Percentiles rank a stretch among this genome's conserved stretches.
Evolutionary conservation across 805 yeast genomes (phyloP).

Genomic region (Naumovozyma dairenensis): DNA sequence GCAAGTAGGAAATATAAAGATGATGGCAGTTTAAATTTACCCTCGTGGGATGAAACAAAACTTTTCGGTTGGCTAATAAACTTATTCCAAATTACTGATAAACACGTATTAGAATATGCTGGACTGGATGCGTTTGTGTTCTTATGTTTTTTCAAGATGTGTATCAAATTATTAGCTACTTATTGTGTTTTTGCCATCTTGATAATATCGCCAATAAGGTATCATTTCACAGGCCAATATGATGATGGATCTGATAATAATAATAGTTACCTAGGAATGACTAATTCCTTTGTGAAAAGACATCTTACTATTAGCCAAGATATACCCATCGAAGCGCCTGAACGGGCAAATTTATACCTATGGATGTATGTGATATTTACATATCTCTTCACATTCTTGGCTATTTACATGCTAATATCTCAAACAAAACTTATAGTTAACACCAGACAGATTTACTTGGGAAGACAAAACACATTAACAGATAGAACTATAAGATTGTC

Average conservation of each 20-base stretch:
- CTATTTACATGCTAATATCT: slow-evolving; percentile 48
- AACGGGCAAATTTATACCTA: slow-evolving; percentile 42
- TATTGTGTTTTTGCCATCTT: slow-evolving; percentile 63
- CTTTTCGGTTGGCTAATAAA: slow-evolving; percentile 77
- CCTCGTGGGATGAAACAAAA: slow-evolving; percentile 34
- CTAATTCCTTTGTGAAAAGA: slow-evolving; percentile 4
- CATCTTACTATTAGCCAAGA: slow-evolving; percentile 19
- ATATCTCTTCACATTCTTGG: slow-evolving; percentile 66
- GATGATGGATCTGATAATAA: slow-evolving; percentile 45
- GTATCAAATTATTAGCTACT: slow-evolving; percentile 55
- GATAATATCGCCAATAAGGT: slow-evolving; percentile 76
- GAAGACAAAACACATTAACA: slow-evolving; percentile 78
- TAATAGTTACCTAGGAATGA: neutral
- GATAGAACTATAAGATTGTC: slow-evolving; percentile 82
- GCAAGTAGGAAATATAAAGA: slow-evolving; percentile 55
- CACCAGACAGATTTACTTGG: slow-evolving; percentile 72
- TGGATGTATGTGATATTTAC: slow-evolving; percentile 89
- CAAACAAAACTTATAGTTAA: slow-evolving; percentile 67
- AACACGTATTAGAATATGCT: slow-evolving; percentile 75
- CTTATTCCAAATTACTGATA: slow-evolving; percentile 54
- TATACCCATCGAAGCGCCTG: slow-evolving; percentile 24
- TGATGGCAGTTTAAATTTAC: slow-evolving; percentile 16
- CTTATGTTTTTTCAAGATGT: slow-evolving; percentile 81
- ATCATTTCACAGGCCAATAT: slow-evolving; percentile 69
- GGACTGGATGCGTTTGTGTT: slow-evolving; percentile 94